phyloP scores from a whole-genome alignment of 805 yeast genomes.

The Zygotorulaspora sp. region DNA sequence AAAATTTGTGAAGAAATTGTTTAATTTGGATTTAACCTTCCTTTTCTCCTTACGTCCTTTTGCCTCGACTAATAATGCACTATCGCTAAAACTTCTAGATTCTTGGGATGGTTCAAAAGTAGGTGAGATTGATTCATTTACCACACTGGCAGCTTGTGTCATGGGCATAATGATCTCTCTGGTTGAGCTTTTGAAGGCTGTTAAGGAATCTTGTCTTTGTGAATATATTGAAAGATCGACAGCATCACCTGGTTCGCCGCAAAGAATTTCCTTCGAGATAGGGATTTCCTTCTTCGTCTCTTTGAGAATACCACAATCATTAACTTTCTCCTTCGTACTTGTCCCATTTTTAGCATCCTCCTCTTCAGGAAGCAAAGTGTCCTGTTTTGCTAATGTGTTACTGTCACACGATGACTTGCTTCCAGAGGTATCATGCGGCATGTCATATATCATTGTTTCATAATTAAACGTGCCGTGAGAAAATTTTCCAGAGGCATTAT shows the following conservation, averaged over 20 bases:
- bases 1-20: constrained; percentile 17
- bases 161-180: constrained; percentile 2
- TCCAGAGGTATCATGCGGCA: constrained; percentile 22
- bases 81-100: constrained; percentile 26
- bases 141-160: constrained; percentile 1
- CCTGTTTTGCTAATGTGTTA: constrained; percentile 8
- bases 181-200: constrained; percentile 5
- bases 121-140: not conserved
- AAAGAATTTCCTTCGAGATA: constrained; percentile 14
- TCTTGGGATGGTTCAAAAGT: constrained; percentile 9
- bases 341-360: too few relatives aligned
- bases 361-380: constrained; percentile 4
- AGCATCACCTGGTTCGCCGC: constrained; percentile 36
- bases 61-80: constrained; percentile 15
- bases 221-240: constrained; percentile 23
- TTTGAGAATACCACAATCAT: not conserved
- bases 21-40: constrained; percentile 22
- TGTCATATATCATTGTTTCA: constrained; percentile 38
- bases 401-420: constrained; percentile 11
- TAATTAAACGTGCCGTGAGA: constrained; percentile 30
- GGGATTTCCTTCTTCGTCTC: not conserved
- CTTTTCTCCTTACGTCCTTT: constrained; percentile 12
- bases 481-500: constrained; percentile 1
- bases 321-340: not conserved
- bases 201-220: constrained; percentile 1